Base-by-base conservation (phyloP, 768 basidiomycete species). In the Rhizopogon roseolus region DNA sequence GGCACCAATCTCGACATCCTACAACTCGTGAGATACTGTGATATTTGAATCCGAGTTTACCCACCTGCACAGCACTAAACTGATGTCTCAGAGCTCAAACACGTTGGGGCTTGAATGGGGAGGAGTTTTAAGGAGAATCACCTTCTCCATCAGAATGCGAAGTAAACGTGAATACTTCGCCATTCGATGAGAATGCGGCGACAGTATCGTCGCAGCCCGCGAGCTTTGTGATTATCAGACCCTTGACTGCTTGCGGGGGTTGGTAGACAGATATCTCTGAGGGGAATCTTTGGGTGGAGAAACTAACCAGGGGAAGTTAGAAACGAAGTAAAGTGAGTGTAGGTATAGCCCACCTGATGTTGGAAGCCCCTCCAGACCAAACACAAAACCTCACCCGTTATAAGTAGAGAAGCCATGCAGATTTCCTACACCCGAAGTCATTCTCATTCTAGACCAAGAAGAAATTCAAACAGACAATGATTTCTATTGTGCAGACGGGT, bases 141-240 rank as follows among this genome's bases (percentile, higher is more conserved):
- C 63, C 60, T 22, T 74, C 71, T 16, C 67, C 52, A 38, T 75
- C 65, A 9, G 66, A 58, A 0, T 76, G 74, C 1, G 81, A 68
- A 3, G 77, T 72, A 63, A 95, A 97, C 0, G 86, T 89, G 66
- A 92, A 98, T 2, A 98, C 81, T 66, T 98, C 96, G n/a, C 96
- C 96, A 48, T 85, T 85, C 1, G 79, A 81, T 0, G 90, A 88
- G 4, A 98, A 72, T 0, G 92, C 90, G 0, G 89, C 93, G 58
- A 98, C 91, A 1, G 79, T 73, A 40, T 85, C 84, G 17, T 93
- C 93, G 57, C 85, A 88, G 46, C 79, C 81, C 6, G 84, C 84
- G 49, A 99, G 77, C 67, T 94, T 97, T 39, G 76, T 75, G 46
- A 98, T 91, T 48, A 77, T 80, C 0, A 90, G 79, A 54, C 81